Percentiles rank a stretch among this genome's conserved stretches.
Conservation (phyloP, 768 basidiomycete genomes). For the Amanita pseudoporphyria region DNA sequence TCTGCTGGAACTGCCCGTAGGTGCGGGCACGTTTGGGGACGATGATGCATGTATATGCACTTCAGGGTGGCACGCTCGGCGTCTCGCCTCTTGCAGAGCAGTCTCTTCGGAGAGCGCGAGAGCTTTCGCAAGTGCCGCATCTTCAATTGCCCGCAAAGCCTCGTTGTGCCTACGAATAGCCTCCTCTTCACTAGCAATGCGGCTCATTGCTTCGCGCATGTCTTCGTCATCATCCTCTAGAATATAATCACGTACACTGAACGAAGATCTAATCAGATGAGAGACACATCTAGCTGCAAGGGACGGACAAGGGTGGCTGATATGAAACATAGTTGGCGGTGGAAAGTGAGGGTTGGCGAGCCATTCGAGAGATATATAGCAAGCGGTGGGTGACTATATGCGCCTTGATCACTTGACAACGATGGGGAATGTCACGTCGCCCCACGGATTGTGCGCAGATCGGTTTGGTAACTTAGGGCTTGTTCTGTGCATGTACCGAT, state of each 20-base stretch:
- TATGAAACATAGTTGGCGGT: slow-evolving; percentile 1
- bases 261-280: slow-evolving; percentile 1
- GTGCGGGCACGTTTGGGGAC: not conserved
- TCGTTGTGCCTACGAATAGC: slow-evolving; percentile 6
- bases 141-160: slow-evolving; percentile 6
- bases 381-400: slow-evolving; percentile 3
- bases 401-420: not conserved
- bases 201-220: slow-evolving; percentile 1
- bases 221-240: slow-evolving; percentile 1
- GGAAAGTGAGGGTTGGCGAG: not conserved
- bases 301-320: slow-evolving; percentile 5
- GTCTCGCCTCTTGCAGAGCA: slow-evolving; percentile 5
- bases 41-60: not conserved
- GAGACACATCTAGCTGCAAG: slow-evolving; percentile 1
- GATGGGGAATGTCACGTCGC: not conserved
- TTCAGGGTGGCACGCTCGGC: not conserved
- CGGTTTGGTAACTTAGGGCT: not conserved
- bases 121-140: slow-evolving; percentile 3
- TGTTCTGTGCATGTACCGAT: slow-evolving; percentile 7
- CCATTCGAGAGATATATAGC: slow-evolving; percentile 6
- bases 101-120: slow-evolving; percentile 4
- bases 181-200: not conserved
- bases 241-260: slow-evolving; percentile 6
- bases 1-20: not conserved
- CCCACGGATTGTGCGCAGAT: not conserved